Evolutionary conservation across 352 stramenopile species (phyloP).

Genomic region (Phytophthora brassicae): DNA sequence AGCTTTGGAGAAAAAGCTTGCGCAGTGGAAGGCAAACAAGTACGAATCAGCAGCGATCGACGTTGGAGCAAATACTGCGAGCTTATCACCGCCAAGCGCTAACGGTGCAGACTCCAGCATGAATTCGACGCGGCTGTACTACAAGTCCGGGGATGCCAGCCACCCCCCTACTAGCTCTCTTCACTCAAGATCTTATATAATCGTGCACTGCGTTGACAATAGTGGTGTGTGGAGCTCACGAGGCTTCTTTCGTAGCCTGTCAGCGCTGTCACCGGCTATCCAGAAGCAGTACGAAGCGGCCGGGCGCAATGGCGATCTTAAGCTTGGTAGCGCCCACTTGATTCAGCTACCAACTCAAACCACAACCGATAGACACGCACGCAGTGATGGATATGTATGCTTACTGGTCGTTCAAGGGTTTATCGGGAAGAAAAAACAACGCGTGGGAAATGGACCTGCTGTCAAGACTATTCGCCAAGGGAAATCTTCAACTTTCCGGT

Average conservation of each 20-base stretch:
- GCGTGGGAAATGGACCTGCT: slow-evolving; percentile 23
- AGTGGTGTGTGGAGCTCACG: slow-evolving; percentile 71
- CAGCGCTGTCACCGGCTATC: slow-evolving; percentile 46
- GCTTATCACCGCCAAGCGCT: slow-evolving; percentile 7
- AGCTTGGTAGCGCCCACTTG: slow-evolving; percentile 71
- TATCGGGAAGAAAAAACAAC: slow-evolving; percentile 54
- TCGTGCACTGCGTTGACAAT: slow-evolving; percentile 80
- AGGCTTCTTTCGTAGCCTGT: slow-evolving; percentile 74
- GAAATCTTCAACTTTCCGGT: slow-evolving; percentile 66
- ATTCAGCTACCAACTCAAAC: slow-evolving; percentile 39
- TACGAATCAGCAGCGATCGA: slow-evolving; percentile 56
- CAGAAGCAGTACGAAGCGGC: slow-evolving; percentile 69
- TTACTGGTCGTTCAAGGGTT: slow-evolving; percentile 76
- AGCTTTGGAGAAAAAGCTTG: slow-evolving; percentile 49
- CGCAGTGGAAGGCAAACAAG: slow-evolving; percentile 59
- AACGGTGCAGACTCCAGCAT: slow-evolving; percentile 1
- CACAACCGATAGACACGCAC: background rate
- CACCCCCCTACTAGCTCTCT: slow-evolving; percentile 32
- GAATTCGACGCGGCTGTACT: slow-evolving; percentile 36
- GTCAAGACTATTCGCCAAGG: slow-evolving; percentile 44
- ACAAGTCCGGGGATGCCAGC: slow-evolving; percentile 63
- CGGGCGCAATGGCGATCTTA: slow-evolving; percentile 59
- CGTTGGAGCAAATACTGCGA: background rate
- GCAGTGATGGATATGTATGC: slow-evolving; percentile 51
- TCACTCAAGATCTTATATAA: slow-evolving; percentile 34